These are phyloP conservation scores for Pseudocercospora fuligena DNA, from an alignment of 2,329 filamentous ascomycete species.

Conservation along the genomic window DNA sequence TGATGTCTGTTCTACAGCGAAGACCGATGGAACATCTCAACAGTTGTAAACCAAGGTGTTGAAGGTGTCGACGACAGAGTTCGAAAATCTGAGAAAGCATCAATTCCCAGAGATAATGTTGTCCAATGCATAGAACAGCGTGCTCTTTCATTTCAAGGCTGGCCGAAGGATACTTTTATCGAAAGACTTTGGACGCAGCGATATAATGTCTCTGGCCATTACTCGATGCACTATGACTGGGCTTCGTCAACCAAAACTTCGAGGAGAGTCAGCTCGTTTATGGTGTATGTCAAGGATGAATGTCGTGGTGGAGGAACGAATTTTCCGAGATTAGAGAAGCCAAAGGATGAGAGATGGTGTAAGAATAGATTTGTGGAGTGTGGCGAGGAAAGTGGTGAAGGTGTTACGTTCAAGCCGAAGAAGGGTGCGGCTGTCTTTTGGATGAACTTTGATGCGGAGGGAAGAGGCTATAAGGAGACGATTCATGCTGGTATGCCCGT, in stretches of 20 bases:
- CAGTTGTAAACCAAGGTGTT: conserved; percentile 56
- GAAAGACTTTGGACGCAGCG: conserved; percentile 66
- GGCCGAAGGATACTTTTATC: conserved; percentile 62
- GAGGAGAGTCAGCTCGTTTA: conserved; percentile 60
- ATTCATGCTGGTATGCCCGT: conserved; percentile 67
- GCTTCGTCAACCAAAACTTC: conserved; percentile 40
- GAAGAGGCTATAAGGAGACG: conserved; percentile 61
- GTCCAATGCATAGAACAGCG: conserved; percentile 65
- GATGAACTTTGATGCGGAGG: conserved; percentile 63
- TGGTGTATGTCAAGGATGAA: conserved; percentile 62
- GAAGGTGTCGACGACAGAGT: conserved; percentile 54
- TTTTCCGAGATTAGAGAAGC: conserved; percentile 59
- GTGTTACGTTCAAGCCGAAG: conserved; percentile 63
- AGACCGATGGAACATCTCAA: conserved; percentile 59
- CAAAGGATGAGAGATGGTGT: conserved; percentile 57
- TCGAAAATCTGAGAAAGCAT: conserved; percentile 59
- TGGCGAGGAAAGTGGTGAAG: conserved; percentile 42
- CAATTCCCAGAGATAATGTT: conserved; percentile 52
- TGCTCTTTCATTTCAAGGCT: conserved; percentile 64
- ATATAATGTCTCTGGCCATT: conserved; percentile 63
- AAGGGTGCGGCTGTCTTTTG: conserved; percentile 66
- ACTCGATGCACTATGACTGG: conserved; percentile 66
- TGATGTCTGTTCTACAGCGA: conserved; percentile 33
- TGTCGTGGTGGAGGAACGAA: conserved; percentile 65
- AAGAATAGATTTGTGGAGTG: conserved; percentile 58